Conservation (phyloP, 805 yeast species). For the Cyberlindnera veronae region DNA sequence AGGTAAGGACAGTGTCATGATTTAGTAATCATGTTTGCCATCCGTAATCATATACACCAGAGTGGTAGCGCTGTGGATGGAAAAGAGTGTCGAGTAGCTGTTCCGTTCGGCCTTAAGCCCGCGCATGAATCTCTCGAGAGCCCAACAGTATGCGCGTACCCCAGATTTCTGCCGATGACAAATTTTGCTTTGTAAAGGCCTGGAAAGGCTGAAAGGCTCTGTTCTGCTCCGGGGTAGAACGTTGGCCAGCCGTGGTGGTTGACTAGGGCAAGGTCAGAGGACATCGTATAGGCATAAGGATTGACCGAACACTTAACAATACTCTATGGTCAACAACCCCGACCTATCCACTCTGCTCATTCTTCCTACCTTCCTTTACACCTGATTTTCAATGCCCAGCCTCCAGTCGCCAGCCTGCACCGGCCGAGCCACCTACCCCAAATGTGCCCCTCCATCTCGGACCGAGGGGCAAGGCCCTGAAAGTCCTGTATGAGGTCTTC, state of each 20-base stretch:
- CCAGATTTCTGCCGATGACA: slow-evolving; percentile 8
- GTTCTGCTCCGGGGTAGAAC: slow-evolving; percentile 2
- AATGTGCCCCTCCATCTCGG: slow-evolving; percentile 15
- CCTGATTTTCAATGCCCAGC: no score
- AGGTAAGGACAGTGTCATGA: no score
- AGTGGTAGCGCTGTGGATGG: no score
- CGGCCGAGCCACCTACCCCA: slow-evolving; percentile 11
- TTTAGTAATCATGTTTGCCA: no score
- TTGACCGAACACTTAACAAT: no score
- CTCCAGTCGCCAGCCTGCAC: not conserved
- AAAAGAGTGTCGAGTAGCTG: no score
- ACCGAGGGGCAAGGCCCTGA: slow-evolving; percentile 5
- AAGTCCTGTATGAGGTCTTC: not conserved
- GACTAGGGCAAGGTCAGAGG: not conserved
- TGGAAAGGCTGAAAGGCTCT: slow-evolving; percentile 7
- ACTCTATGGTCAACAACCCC: not conserved
- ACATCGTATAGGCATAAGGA: no score
- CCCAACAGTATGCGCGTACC: slow-evolving; percentile 4
- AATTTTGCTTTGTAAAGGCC: no score
- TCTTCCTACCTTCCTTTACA: no score
- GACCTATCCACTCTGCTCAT: not conserved
- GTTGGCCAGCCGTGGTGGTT: no score
- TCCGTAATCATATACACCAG: no score
- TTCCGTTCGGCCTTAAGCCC: slow-evolving; percentile 7
- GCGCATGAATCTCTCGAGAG: no score